Evolutionary conservation across 495 filamentous ascomycete species (phyloP).

Genomic region (Aspergillus campestris): DNA sequence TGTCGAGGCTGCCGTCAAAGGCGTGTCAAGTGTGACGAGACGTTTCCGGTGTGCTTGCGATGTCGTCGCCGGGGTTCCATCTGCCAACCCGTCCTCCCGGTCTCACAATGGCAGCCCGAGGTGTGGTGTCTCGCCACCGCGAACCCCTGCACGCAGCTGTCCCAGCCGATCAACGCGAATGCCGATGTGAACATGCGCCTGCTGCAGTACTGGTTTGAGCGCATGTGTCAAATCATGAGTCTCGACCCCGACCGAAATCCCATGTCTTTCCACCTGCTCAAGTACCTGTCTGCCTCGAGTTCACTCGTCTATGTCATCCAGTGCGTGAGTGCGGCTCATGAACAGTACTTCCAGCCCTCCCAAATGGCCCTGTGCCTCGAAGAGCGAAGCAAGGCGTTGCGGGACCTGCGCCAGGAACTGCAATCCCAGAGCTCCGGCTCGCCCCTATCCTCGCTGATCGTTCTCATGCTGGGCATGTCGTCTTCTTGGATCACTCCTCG

Average conservation of each 20-base stretch:
- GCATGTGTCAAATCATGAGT: slow-evolving; percentile 5
- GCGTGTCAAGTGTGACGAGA: too few relatives aligned
- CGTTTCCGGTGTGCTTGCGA: too few relatives aligned
- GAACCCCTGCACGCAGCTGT: too few relatives aligned
- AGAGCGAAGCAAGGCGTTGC: slow-evolving; percentile 8
- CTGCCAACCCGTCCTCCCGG: too few relatives aligned
- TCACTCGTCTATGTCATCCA: slow-evolving; percentile 12
- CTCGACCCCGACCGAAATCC: slow-evolving; percentile 10
- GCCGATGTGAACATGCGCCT: slow-evolving; percentile 2
- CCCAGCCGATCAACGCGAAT: too few relatives aligned
- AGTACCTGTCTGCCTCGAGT: slow-evolving; percentile 7
- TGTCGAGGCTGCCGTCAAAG: too few relatives aligned
- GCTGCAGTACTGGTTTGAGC: slow-evolving; percentile 13
- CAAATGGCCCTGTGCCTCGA: slow-evolving; percentile 5
- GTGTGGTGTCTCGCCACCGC: too few relatives aligned
- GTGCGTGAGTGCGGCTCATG: slow-evolving; percentile 10
- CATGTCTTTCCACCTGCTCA: slow-evolving; percentile 5
- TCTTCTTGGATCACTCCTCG: background rate
- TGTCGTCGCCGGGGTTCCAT: too few relatives aligned
- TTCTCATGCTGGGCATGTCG: background rate
- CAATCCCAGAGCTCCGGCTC: too few relatives aligned
- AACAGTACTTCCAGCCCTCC: slow-evolving; percentile 7
- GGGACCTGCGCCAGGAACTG: too few relatives aligned
- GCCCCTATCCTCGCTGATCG: background rate
- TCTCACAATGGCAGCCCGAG: too few relatives aligned